Evolutionary conservation across 306 rosid species (phyloP), one percentile per base, ranked within the genome.

Genomic region (Casuarina cunninghamiana): DNA sequence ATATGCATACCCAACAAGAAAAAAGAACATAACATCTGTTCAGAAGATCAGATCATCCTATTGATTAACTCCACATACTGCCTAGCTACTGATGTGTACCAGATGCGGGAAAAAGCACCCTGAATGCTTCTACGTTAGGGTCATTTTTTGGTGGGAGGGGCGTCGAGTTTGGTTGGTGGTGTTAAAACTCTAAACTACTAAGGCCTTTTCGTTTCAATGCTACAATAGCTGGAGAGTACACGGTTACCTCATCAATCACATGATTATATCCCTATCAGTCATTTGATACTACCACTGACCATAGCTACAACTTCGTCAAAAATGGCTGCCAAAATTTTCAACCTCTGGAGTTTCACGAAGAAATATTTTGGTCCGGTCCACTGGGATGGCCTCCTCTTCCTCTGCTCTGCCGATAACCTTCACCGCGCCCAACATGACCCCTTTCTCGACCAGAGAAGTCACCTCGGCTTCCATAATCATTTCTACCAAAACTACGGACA

Each of bases 361-460:
- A 54, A 45, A 62, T 72, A 82, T 54, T 79, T 71, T 84, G 89
- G 75, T 60, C 85, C 19, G 74, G 85, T 50, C 66, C 91, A 35
- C 82, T 83, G 17, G 84, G 45, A 48, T 82, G 83, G 75, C 88
- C 84, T 17, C 96, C 89, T 79, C 93, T 83, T 16, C 88, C 90
- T 77, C 93, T 86, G 38, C 84, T 87, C 55, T 86, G 96, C 16
- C 82, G 83, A 79, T 86, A 87, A 68, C 61, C 83, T 67, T 89
- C 90, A 4, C 88, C 86, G 16, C 66, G 84, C 68, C 82, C 73
- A 0, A 74, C 80, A 6, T 61, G 81, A 51, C 89, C 87, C 46
- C 89, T 78, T 2, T 88, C 93, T 50, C 89, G 75, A 39, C 83
- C 79, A 5, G 85, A 72, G 74, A 86, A 89, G n/a, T 88, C 93